Percentiles rank a stretch among this genome's conserved stretches.
phyloP scores from a whole-genome alignment of 2,329 filamentous ascomycete genomes.

The Curvularia verruculosa region DNA sequence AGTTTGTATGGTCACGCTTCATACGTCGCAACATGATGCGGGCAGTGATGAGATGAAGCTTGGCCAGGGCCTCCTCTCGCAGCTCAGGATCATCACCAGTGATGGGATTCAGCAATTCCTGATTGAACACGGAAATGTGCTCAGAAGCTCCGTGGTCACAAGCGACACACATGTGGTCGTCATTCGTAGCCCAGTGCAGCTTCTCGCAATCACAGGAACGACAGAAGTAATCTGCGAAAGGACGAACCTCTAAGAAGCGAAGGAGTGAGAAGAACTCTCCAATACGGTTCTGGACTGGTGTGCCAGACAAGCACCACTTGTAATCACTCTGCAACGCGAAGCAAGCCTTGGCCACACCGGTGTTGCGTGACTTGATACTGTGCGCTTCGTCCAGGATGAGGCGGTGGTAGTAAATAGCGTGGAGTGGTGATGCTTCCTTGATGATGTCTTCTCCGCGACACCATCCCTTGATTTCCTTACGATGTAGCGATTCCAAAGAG shows the following conservation, averaged over 20 bases:
- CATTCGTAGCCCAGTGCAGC: conserved; percentile 82
- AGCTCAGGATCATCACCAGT: conserved; percentile 56
- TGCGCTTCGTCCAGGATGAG: conserved; percentile 95
- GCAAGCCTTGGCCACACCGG: conserved; percentile 91
- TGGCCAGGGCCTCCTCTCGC: conserved; percentile 74
- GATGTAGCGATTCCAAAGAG: conserved; percentile 85
- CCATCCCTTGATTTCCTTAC: conserved; percentile 92
- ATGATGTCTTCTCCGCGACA: conserved; percentile 77
- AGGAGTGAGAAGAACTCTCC: conserved; percentile 96
- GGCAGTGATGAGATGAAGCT: conserved; percentile 86
- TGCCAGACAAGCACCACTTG: conserved; percentile 95
- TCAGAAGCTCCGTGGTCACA: conserved; percentile 71
- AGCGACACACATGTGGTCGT: conserved; percentile 70
- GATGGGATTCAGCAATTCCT: conserved; percentile 86
- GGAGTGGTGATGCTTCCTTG: conserved; percentile 78
- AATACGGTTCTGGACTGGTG: conserved; percentile 94
- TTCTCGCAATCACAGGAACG: conserved; percentile 81
- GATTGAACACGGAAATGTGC: conserved; percentile 86
- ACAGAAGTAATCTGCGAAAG: conserved; percentile 94
- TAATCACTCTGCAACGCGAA: conserved; percentile 87
- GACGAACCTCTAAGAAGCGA: conserved; percentile 85
- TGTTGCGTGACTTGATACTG: conserved; percentile 88
- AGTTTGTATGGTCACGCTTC: conserved; percentile 90
- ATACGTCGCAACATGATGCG: conserved; percentile 94
- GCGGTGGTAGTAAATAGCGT: conserved; percentile 85